These are phyloP conservation scores for Alternaria triticimaculans DNA, from an alignment of 2,329 filamentous ascomycete species.

Conservation along the genomic window DNA sequence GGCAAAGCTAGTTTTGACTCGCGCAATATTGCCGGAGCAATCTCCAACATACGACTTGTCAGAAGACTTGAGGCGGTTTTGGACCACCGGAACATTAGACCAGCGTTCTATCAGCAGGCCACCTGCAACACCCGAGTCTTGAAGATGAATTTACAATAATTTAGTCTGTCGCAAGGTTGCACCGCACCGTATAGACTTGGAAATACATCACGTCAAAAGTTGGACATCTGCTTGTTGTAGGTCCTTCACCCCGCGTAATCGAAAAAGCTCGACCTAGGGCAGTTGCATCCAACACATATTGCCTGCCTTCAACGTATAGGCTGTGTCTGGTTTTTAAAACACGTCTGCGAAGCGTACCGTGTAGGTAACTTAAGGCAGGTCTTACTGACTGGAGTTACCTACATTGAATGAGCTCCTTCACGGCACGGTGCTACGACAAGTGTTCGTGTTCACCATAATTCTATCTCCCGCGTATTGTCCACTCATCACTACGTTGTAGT, in stretches of 20 bases:
- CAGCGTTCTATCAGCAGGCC: not conserved
- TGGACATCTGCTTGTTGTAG: not conserved
- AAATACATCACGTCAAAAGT: not conserved
- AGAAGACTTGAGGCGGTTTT: not conserved
- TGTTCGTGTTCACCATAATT: not conserved
- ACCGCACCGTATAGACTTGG: not conserved
- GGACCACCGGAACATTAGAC: not conserved
- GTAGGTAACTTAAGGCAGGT: not conserved
- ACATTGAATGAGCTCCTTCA: not conserved
- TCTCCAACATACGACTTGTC: conserved; percentile 3
- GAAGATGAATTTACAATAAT: not conserved
- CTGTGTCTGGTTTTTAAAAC: not conserved
- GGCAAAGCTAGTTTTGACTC: conserved; percentile 19
- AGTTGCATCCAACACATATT: not conserved
- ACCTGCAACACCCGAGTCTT: not conserved
- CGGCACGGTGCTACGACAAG: not conserved
- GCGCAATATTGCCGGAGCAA: conserved; percentile 12
- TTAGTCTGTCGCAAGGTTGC: not conserved
- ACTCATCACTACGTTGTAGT: not conserved
- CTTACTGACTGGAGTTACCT: not conserved
- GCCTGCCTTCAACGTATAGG: not conserved
- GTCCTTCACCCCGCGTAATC: not conserved
- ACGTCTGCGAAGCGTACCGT: accelerated
- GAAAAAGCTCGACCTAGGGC: not conserved
- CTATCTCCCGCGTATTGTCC: not conserved